Base-by-base conservation (phyloP, 805 yeast genomes). In the Ogataea nitratoaversa region DNA sequence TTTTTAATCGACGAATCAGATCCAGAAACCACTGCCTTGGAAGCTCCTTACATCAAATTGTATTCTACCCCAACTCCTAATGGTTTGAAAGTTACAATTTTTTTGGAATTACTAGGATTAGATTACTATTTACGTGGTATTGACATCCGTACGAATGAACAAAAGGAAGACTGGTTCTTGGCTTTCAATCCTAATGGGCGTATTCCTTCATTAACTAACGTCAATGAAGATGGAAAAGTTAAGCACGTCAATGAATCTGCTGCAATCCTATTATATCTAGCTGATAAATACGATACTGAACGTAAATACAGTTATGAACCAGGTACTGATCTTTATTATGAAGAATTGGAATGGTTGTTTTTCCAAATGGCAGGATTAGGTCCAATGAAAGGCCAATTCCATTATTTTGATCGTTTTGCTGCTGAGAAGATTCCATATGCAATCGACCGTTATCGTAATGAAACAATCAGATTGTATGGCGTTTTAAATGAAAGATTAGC, bases 381-480 rank as follows among this genome's bases (percentile, higher is more conserved):
- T 24, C 84, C 85, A 41, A 75, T 71, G 70, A 79, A 72, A 51
- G 85, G 86, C 9, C 84, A 79, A 54, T 75, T 74, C 31, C 55
- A 59, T 44, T 79, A 73, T 53, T 81, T 79, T 53, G 30, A 43
- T 2, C 16, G 40, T 5, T 68, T 42, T 50, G 76, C 82, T 5
- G 57, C 63, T 0, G 84, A 75, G 45, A 72, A 77, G 50, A 52
- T 76, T 32, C 76, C 71, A 18, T 79, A 76, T 52, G 84, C 68
- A 16, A 71, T 74, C 37, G 63, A 71, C 22, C 65, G 85, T 47
- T 81, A 71, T 52, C 39, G 49, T 8, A 65, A 62, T 20, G 85
- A 81, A 49, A 68, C 79, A 8, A 60, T 65, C 20, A 64, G 86
- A 50, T 65, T 79, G 32, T 71, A 68, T 46, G 71, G 75, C 8